These are phyloP conservation scores for Rhodotorula toruloides DNA, from an alignment of 768 basidiomycete genomes.

Conservation along the genomic window DNA sequence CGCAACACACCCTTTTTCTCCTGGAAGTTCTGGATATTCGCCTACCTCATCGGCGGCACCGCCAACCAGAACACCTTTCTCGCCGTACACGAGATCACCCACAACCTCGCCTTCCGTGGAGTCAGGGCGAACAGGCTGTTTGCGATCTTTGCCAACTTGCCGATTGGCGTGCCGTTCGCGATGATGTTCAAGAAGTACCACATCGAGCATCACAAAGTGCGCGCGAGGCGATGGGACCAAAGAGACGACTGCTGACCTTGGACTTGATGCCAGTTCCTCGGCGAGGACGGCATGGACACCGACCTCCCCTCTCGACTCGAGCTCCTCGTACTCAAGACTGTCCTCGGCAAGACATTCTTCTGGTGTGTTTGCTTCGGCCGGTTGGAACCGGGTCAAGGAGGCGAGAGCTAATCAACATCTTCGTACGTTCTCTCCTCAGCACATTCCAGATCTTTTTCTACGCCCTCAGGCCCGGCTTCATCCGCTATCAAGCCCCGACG, in stretches of 20 bases:
- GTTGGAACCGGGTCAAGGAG: too few relatives aligned
- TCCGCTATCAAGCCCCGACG: conserved; percentile 73
- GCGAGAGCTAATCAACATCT: too few relatives aligned
- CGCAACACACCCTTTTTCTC: conserved; percentile 67
- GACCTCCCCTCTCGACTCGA: conserved; percentile 86
- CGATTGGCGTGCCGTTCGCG: conserved; percentile 90
- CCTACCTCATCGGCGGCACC: conserved; percentile 86
- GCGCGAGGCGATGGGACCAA: background rate
- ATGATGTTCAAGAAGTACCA: conserved; percentile 80
- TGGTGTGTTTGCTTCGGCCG: conserved; percentile 68
- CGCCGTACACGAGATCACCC: conserved; percentile 97
- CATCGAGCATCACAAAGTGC: conserved; percentile 40
- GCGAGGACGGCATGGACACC: conserved; percentile 92
- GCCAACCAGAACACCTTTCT: conserved; percentile 97
- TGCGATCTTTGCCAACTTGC: conserved; percentile 84
- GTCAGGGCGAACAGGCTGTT: conserved; percentile 76
- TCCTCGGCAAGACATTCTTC: conserved; percentile 96
- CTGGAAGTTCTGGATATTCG: conserved; percentile 63
- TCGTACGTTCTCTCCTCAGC: conserved; percentile 48
- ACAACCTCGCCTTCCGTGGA: conserved; percentile 86
- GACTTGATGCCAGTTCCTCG: conserved; percentile 61
- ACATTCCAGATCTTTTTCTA: conserved; percentile 99
- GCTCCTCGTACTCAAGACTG: conserved; percentile 80
- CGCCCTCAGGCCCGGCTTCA: conserved; percentile 88
- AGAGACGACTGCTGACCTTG: too few relatives aligned